A percentile compares a stretch with the other conserved stretches of the same genome.
Evolutionary conservation across 345 rosid genomes (phyloP).

Genomic region (Noccaea bulbosa): DNA sequence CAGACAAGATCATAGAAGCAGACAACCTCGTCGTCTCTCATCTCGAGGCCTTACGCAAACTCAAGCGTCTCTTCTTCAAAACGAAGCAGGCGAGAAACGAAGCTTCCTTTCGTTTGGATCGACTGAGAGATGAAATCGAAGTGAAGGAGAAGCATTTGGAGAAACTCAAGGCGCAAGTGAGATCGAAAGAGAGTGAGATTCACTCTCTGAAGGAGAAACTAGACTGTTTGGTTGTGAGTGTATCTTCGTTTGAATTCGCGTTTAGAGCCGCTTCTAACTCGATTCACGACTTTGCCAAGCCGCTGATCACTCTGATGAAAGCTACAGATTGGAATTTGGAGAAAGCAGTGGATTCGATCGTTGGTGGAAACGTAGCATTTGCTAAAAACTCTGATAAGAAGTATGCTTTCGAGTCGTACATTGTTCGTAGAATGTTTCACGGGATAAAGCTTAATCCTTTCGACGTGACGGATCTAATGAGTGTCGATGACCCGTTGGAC

Average conservation of each 20-base stretch:
- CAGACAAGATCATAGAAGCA: slow-evolving; percentile 59
- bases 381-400: slow-evolving; percentile 58
- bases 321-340: slow-evolving; percentile 67
- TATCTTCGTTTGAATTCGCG: slow-evolving; percentile 45
- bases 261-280: slow-evolving; percentile 54
- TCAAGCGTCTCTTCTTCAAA: slow-evolving; percentile 47
- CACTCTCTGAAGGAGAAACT: slow-evolving; percentile 40
- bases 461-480: slow-evolving; percentile 49
- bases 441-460: slow-evolving; percentile 43
- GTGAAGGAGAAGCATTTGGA: slow-evolving; percentile 48
- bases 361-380: slow-evolving; percentile 47
- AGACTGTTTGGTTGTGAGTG: slow-evolving; percentile 44
- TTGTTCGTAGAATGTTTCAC: slow-evolving; percentile 63
- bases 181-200: slow-evolving; percentile 51
- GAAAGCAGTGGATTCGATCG: slow-evolving; percentile 53
- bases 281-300: slow-evolving; percentile 65
- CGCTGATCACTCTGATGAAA: slow-evolving; percentile 66
- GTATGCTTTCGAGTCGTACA: slow-evolving; percentile 67
- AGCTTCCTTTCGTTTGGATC: slow-evolving; percentile 44
- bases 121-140: slow-evolving; percentile 45
- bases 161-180: slow-evolving; percentile 47
- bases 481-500: slow-evolving; percentile 54
- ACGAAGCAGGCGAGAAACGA: slow-evolving; percentile 39
- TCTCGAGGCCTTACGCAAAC: slow-evolving; percentile 50
- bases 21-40: slow-evolving; percentile 56